Base-by-base conservation (phyloP, 2,329 filamentous ascomycete species). In the Verticillium longisporum region DNA sequence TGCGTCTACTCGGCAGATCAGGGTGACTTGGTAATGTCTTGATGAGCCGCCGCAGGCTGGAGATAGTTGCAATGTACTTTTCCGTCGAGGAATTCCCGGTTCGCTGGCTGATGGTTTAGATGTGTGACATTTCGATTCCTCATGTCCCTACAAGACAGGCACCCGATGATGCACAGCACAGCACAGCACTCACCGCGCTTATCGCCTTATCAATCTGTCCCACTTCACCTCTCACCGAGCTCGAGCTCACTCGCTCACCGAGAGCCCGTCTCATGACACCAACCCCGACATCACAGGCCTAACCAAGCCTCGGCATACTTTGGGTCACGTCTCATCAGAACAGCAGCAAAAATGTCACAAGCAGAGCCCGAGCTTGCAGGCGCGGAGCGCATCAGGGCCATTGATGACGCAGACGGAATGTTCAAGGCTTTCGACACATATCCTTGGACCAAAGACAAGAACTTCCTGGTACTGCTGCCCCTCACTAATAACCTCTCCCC, bases 351-450 rank as follows among this genome's bases (percentile, higher is more conserved):
- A 36, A 58, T 62, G 54, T 26, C 36, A 41, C 59, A 59, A 60
- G 32, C 61, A 62, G 57, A 41, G 11, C 41, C 36, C 21, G 7
- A 11, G 10, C 63, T 73, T 54, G 61, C 69, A 3, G 74, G 73
- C 61, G 68, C 73, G 26, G 71, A 75, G 55, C 66, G 71, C 64
- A 78, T 78, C 64, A 75, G 75, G 62, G 74, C 73, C 26, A 72
- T 77, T 57, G 71, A 68, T 41, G 70, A 73, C 61, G 67, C 79
- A 59, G 72, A 74, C 63, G 70, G 76, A 58, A 72, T 86, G 62
- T 90, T 85, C 71, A 74, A 78, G 61, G 82, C 86, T 63, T 83
- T 91, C 58, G 86, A 89, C 67, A 74, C 75, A 31, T 91, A 91
- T 69, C 80, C 83, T 18, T 92, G 88, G 88, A 80, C 80, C 62